Percentiles rank a stretch among this genome's conserved stretches.
Conservation (phyloP, 805 yeast species). For the Kregervanrija delftensis region DNA sequence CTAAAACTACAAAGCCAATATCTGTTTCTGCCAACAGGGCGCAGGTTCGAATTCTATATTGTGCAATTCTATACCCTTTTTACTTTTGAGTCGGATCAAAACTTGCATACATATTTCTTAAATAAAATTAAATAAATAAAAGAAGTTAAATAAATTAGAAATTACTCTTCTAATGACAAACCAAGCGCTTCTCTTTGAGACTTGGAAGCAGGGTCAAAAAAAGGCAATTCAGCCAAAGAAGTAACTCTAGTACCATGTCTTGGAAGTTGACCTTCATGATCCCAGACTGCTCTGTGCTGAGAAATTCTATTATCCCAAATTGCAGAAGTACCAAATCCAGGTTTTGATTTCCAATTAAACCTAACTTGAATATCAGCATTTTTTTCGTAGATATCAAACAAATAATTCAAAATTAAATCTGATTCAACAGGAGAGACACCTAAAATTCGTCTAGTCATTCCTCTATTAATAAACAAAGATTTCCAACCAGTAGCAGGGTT, state of each 20-base stretch:
- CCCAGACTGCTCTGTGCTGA: conserved; percentile 40
- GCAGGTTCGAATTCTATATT: too few relatives aligned
- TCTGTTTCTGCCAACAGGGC: too few relatives aligned
- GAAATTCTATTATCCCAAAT: conserved; percentile 17
- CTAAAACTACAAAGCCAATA: too few relatives aligned
- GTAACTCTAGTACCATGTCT: conserved; percentile 52
- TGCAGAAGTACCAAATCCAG: conserved; percentile 39
- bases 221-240: conserved; percentile 43
- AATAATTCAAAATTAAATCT: conserved; percentile 35
- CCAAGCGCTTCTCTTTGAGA: conserved; percentile 50
- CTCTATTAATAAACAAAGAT: conserved; percentile 46
- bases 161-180: conserved; percentile 8
- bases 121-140: too few relatives aligned
- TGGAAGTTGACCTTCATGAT: conserved; percentile 33
- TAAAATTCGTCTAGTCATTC: conserved; percentile 43
- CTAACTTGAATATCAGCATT: conserved; percentile 51
- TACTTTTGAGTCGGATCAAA: too few relatives aligned
- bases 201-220: conserved; percentile 41
- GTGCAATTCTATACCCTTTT: too few relatives aligned
- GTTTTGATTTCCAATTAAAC: conserved; percentile 29
- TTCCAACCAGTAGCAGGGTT: conserved; percentile 65
- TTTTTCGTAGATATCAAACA: conserved; percentile 36
- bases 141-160: too few relatives aligned
- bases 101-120: too few relatives aligned
- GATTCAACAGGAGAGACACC: conserved; percentile 48